Evolutionary conservation across 371 early-diverging fungal species (phyloP).

Genomic region (Lichtheimia ramosa): DNA sequence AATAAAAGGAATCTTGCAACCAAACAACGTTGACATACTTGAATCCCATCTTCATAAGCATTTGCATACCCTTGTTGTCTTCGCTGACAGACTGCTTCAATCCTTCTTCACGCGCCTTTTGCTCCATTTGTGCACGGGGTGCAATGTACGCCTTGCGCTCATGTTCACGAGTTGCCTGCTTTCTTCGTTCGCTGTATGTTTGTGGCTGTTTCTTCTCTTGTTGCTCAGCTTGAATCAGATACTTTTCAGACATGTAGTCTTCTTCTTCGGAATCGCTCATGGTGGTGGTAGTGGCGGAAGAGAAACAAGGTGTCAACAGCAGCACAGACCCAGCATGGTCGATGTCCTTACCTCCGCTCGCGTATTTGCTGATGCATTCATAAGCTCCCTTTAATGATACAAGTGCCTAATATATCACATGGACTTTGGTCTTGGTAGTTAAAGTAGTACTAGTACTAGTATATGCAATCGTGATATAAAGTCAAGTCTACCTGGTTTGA

Average conservation of each 20-base stretch:
- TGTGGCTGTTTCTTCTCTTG: constrained; percentile 19
- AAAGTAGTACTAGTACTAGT: no score
- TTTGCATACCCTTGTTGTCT: constrained; percentile 67
- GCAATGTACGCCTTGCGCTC: constrained; percentile 44
- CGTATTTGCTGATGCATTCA: no score
- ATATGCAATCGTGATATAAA: no score
- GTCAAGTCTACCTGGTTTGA: no score
- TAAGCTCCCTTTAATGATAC: no score
- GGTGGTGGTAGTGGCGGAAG: background rate
- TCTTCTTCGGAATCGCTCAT: constrained; percentile 52
- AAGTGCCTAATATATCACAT: no score
- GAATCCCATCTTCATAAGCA: constrained; percentile 75
- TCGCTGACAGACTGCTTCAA: constrained; percentile 44
- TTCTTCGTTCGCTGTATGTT: constrained; percentile 49
- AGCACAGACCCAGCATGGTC: no score
- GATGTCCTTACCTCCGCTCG: no score
- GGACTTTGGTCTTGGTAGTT: no score
- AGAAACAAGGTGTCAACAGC: no score
- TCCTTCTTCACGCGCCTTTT: constrained; percentile 59
- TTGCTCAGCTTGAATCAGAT: constrained; percentile 39
- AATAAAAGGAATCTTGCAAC: background rate
- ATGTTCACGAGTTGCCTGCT: constrained; percentile 48
- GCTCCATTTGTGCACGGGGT: constrained; percentile 40
- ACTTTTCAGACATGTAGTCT: constrained; percentile 64
- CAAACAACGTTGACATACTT: constrained; percentile 35